Conservation (phyloP, 1,139 yeast genomes). For the Pichia cactophila region DNA sequence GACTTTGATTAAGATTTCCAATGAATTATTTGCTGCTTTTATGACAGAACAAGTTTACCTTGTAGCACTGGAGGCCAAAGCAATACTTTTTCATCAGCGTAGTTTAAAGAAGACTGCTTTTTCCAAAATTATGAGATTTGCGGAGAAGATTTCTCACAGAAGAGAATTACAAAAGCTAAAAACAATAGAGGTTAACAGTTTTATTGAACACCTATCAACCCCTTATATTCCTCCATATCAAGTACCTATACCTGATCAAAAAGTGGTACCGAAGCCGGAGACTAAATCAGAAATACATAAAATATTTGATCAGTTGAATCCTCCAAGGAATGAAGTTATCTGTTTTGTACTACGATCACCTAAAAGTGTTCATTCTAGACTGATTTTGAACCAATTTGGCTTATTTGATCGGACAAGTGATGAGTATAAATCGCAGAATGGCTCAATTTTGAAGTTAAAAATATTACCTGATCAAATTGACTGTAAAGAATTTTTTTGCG, state of each 20-base stretch:
- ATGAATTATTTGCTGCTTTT: slow-evolving; percentile 52
- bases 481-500: slow-evolving; percentile 33
- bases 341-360: slow-evolving; percentile 8
- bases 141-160: slow-evolving; percentile 23
- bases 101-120: slow-evolving; percentile 23
- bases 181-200: slow-evolving; percentile 37
- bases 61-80: slow-evolving; percentile 31
- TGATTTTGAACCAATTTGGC: slow-evolving; percentile 9
- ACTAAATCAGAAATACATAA: background rate
- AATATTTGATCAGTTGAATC: slow-evolving; percentile 1
- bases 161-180: slow-evolving; percentile 31
- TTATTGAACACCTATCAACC: slow-evolving; percentile 10
- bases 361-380: slow-evolving; percentile 3
- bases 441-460: slow-evolving; percentile 21
- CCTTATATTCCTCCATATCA: background rate
- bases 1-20: slow-evolving; percentile 33
- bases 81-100: slow-evolving; percentile 24
- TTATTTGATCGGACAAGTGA: background rate
- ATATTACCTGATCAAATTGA: slow-evolving; percentile 37
- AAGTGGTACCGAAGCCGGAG: background rate
- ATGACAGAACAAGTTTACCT: slow-evolving; percentile 47
- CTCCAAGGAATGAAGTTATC: slow-evolving; percentile 1
- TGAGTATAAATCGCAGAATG: background rate
- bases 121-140: slow-evolving; percentile 26
- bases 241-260: background rate